phyloP scores from a whole-genome alignment of 2,329 filamentous ascomycete genomes.

The Diaporthe sp. region DNA sequence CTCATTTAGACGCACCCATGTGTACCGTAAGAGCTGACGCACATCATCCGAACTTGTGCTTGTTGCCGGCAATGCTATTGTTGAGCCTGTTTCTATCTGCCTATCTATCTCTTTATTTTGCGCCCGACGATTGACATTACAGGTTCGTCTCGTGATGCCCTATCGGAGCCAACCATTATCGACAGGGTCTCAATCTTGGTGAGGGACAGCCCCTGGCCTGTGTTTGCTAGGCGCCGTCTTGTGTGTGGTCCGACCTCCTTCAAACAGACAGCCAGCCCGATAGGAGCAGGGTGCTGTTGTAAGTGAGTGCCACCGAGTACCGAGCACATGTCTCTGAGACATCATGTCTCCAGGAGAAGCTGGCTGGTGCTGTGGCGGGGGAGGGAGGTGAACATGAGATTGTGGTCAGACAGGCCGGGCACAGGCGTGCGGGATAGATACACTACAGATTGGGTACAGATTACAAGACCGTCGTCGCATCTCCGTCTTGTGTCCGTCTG shows the following conservation, averaged over 20 bases:
- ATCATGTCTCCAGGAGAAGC: constrained; percentile 23
- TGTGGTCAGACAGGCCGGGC: constrained; percentile 34
- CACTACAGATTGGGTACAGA: constrained; percentile 1
- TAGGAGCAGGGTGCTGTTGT: no score
- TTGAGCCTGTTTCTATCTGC: constrained; percentile 10
- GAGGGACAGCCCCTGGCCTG: neutral
- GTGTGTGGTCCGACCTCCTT: neutral
- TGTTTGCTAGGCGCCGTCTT: constrained; percentile 20
- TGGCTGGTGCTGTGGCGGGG: constrained; percentile 16
- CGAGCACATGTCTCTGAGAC: constrained; percentile 27
- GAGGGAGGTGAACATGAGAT: constrained; percentile 23
- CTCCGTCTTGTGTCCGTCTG: constrained; percentile 3
- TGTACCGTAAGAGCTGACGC: constrained; percentile 25
- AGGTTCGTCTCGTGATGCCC: constrained; percentile 27
- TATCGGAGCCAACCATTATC: constrained; percentile 6
- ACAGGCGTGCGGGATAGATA: constrained; percentile 7
- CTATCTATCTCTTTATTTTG: neutral
- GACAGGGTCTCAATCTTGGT: constrained; percentile 3
- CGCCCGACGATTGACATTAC: constrained; percentile 11
- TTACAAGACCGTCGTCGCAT: constrained; percentile 7
- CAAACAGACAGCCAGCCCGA: constrained; percentile 1
- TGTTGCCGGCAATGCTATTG: constrained; percentile 14
- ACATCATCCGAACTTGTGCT: constrained; percentile 25
- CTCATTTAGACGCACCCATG: constrained; percentile 27
- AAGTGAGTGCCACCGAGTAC: neutral